A percentile compares a stretch with the other conserved stretches of the same genome.
phyloP scores from a whole-genome alignment of 257 asterid genomes.

The Thymus quinquecostatus region DNA sequence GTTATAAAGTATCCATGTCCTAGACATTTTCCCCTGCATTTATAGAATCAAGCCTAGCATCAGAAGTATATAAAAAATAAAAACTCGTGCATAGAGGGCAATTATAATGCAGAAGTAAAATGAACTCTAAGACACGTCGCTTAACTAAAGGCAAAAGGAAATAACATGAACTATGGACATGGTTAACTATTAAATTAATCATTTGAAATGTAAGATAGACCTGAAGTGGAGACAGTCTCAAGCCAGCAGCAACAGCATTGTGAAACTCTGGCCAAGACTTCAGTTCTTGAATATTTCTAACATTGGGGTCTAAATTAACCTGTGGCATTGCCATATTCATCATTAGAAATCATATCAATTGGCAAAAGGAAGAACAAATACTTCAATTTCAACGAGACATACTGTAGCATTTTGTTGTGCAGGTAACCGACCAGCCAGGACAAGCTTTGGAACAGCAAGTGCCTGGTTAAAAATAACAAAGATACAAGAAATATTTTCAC shows the following conservation, averaged over 20 bases:
- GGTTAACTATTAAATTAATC: slow-evolving; percentile 13
- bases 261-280: slow-evolving; percentile 98
- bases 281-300: slow-evolving; percentile 86
- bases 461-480: slow-evolving; percentile 55
- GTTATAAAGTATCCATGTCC: slow-evolving; percentile 94
- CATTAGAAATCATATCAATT: slow-evolving; percentile 27
- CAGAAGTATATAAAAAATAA: slow-evolving; percentile 20
- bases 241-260: slow-evolving; percentile 98
- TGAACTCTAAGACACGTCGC: not conserved
- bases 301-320: slow-evolving; percentile 89
- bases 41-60: slow-evolving; percentile 10
- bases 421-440: slow-evolving; percentile 95
- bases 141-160: slow-evolving; percentile 18
- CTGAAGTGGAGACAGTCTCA: slow-evolving; percentile 93
- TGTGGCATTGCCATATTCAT: slow-evolving; percentile 39
- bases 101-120: slow-evolving; percentile 17
- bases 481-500: slow-evolving; percentile 4
- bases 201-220: slow-evolving; percentile 41
- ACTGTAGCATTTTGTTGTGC: slow-evolving; percentile 98
- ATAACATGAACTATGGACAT: slow-evolving; percentile 11
- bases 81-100: slow-evolving; percentile 26
- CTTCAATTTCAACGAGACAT: slow-evolving; percentile 33
- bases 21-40: slow-evolving; percentile 89
- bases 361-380: slow-evolving; percentile 20
- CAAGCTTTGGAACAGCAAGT: slow-evolving; percentile 94